phyloP scores from a whole-genome alignment of 192 early-diverging fungal genomes.

The Entomortierella lignicola region DNA sequence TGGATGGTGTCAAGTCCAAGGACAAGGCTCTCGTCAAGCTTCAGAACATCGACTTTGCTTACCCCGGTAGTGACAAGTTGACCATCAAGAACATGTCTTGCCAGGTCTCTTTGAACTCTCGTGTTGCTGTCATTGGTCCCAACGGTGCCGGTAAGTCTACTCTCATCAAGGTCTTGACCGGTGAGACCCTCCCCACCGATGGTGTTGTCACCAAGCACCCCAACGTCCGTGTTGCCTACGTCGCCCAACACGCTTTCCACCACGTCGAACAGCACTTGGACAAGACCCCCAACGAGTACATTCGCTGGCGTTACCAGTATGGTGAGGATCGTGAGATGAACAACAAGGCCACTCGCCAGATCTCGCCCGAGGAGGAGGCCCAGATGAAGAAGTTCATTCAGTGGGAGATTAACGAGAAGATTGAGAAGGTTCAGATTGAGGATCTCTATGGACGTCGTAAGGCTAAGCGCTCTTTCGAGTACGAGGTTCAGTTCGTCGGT shows the following conservation, averaged over 20 bases:
- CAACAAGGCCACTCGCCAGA: conserved; percentile 77
- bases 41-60: conserved; percentile 75
- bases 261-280: conserved; percentile 87
- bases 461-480: conserved; percentile 74
- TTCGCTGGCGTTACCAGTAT: conserved; percentile 84
- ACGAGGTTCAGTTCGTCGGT: conserved; percentile 79
- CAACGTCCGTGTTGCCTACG: conserved; percentile 86
- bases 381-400: conserved; percentile 58
- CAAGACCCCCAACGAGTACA: conserved; percentile 63
- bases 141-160: conserved; percentile 61
- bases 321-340: conserved; percentile 83
- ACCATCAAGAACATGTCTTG: conserved; percentile 73
- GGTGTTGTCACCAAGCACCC: conserved; percentile 86
- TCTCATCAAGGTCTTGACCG: conserved; percentile 75
- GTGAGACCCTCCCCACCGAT: conserved; percentile 76
- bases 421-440: conserved; percentile 63
- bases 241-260: conserved; percentile 90
- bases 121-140: conserved; percentile 83
- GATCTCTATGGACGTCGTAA: conserved; percentile 74
- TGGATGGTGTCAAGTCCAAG: conserved; percentile 79
- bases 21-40: conserved; percentile 85
- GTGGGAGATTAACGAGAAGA: conserved; percentile 59
- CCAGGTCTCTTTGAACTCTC: conserved; percentile 76
- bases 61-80: conserved; percentile 72
- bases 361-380: conserved; percentile 73